Conservation (phyloP, 306 rosid genomes). For the Elaeagnus macrophylla region DNA sequence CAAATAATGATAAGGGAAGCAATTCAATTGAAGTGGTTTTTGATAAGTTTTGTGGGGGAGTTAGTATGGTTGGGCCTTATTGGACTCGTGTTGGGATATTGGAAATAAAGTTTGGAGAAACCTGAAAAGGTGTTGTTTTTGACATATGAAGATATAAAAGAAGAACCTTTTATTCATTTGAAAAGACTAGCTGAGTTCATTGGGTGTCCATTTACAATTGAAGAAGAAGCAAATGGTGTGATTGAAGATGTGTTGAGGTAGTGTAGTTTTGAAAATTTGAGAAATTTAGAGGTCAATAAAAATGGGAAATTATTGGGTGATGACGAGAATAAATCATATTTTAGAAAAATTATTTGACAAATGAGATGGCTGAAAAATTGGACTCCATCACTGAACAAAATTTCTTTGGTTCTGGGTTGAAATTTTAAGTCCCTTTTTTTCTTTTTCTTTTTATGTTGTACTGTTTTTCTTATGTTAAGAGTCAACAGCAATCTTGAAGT, state of each 20-base stretch:
- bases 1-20: slow-evolving; percentile 5
- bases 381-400: slow-evolving; percentile 8
- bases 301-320: slow-evolving; percentile 18
- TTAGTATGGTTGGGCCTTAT: slow-evolving; percentile 15
- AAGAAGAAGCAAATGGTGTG: slow-evolving; percentile 22
- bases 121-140: slow-evolving; percentile 14
- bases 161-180: slow-evolving; percentile 4
- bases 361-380: slow-evolving; percentile 13
- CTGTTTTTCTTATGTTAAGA: no score
- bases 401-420: slow-evolving; percentile 8
- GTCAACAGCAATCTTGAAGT: no score
- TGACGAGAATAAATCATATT: slow-evolving; percentile 8
- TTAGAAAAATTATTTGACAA: slow-evolving; percentile 20
- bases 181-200: slow-evolving; percentile 26
- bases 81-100: slow-evolving; percentile 25
- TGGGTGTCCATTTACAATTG: slow-evolving; percentile 21
- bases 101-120: slow-evolving; percentile 19
- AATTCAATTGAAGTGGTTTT: slow-evolving; percentile 15
- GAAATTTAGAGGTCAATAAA: slow-evolving; percentile 30
- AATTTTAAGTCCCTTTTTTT: slow-evolving; percentile 1
- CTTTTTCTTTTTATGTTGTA: no score
- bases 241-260: slow-evolving; percentile 15
- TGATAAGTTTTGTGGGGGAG: slow-evolving; percentile 21
- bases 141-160: slow-evolving; percentile 26
- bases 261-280: slow-evolving; percentile 31